Evolutionary conservation across 352 stramenopile genomes (phyloP).

Genomic region (Globisporangium cystogenes): DNA sequence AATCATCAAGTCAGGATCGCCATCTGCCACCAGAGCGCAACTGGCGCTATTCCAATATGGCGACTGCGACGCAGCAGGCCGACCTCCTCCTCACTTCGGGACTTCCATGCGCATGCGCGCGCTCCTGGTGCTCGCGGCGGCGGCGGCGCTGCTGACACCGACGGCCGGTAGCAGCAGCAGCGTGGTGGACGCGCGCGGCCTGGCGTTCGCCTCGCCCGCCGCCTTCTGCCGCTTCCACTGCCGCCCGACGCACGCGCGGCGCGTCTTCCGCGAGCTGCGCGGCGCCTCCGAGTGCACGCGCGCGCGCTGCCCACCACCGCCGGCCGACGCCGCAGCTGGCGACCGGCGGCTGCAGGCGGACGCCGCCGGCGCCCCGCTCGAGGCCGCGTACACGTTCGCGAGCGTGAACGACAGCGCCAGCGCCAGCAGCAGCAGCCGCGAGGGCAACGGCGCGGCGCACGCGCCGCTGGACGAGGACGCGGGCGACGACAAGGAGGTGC

Average conservation of each 20-base stretch:
- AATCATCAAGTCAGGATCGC: too few relatives aligned
- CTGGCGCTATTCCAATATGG: too few relatives aligned
- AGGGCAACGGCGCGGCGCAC: slow-evolving; percentile 25
- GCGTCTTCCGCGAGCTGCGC: slow-evolving; percentile 33
- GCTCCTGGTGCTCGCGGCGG: not conserved
- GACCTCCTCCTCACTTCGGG: too few relatives aligned
- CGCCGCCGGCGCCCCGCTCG: not conserved
- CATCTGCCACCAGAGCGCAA: too few relatives aligned
- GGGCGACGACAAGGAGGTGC: slow-evolving; percentile 34
- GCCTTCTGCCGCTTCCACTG: slow-evolving; percentile 66
- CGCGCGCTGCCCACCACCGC: slow-evolving; percentile 15
- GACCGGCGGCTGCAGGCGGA: slow-evolving; percentile 13
- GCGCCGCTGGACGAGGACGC: slow-evolving; percentile 10
- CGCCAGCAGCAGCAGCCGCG: slow-evolving; percentile 3
- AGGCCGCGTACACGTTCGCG: not conserved
- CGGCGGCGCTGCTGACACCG: not conserved
- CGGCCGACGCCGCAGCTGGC: not conserved
- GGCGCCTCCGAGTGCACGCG: slow-evolving; percentile 29
- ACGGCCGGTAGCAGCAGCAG: not conserved
- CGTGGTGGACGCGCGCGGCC: slow-evolving; percentile 22
- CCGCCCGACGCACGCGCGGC: slow-evolving; percentile 33
- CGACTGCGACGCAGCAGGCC: not conserved
- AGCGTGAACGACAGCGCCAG: slow-evolving; percentile 2
- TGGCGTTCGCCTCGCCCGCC: slow-evolving; percentile 38
- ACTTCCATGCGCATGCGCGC: not conserved